Evolutionary conservation across 441 rosid species (phyloP), one percentile per base, ranked within the genome.

Genomic region (Croton setiger): DNA sequence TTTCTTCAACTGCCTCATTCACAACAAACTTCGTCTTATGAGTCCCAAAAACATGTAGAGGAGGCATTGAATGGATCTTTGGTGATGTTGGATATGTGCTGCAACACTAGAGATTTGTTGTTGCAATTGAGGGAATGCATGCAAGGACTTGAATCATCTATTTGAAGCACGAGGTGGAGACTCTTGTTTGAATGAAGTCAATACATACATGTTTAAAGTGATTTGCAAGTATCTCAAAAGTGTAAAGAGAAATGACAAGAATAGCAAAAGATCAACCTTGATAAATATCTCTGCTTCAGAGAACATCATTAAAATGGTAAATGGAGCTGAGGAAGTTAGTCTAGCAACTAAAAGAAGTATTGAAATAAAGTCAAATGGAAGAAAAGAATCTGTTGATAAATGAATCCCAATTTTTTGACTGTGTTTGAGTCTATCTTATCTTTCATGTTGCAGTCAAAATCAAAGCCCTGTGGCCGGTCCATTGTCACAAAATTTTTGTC

Each of bases 401-500:
- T n/a, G n/a, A n/a, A n/a, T n/a, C n/a, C n/a, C n/a, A n/a, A n/a
- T n/a, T n/a, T n/a, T n/a, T n/a, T n/a, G n/a, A n/a, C n/a, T n/a
- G n/a, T n/a, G n/a, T n/a, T n/a, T n/a, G n/a, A n/a, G n/a, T n/a
- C n/a, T n/a, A n/a, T n/a, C 15, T 74, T 86, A 35, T 66, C 72
- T 63, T 64, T 54, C 31, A 60, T 79, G 51, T 81, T 59, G 36
- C 71, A 57, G 47, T 49, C 75, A n/a, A 67, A 57, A 70, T 48
- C 78, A 36, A 79, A 75, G 74, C 20, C 60, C 4, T 23, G 68
- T n/a, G 55, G 18, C 18, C 3, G 52, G 77, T 68, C 80, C 13
- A 0, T 78, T 15, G 71, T 85, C 70, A 78, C 83, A 48, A 85
- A 74, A 55, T 58, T 83, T 0, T 20, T 81, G 60, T 68, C 37